phyloP scores from a whole-genome alignment of 192 early-diverging fungal genomes.

The Coemansia sp. region DNA sequence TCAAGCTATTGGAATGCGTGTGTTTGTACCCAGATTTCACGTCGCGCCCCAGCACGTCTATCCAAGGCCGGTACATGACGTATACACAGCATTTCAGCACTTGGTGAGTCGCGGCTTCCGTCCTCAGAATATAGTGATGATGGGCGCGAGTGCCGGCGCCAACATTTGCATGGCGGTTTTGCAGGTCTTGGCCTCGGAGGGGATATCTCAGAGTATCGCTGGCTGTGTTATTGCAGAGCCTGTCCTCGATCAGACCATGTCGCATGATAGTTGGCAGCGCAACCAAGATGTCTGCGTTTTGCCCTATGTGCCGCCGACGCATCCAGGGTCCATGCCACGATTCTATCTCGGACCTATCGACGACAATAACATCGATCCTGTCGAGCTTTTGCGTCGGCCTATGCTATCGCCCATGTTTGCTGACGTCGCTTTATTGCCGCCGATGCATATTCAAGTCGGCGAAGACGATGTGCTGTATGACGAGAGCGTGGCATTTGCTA shows the following conservation, averaged over 20 bases:
- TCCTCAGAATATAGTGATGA: constrained; percentile 11
- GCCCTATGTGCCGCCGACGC: background rate
- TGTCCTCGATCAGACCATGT: constrained; percentile 24
- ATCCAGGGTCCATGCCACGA: constrained; percentile 15
- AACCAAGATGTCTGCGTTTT: constrained; percentile 25
- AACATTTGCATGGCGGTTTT: constrained; percentile 17
- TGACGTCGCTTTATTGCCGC: constrained; percentile 2
- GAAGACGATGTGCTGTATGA: constrained; percentile 26
- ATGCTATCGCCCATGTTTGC: constrained; percentile 25
- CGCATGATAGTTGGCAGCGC: constrained; percentile 17
- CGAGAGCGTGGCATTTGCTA: constrained; percentile 13
- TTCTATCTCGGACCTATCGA: constrained; percentile 23
- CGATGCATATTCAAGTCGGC: constrained; percentile 24
- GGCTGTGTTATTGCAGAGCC: constrained; percentile 19
- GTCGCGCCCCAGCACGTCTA: constrained; percentile 23
- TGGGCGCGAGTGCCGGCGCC: constrained; percentile 30
- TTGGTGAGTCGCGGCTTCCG: constrained; percentile 21
- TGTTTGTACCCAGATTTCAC: constrained; percentile 32
- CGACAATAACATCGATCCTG: background rate
- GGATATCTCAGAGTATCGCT: background rate
- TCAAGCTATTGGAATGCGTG: constrained; percentile 14
- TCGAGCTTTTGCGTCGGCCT: constrained; percentile 13
- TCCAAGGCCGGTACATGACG: constrained; percentile 32
- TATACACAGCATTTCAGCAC: constrained; percentile 18
- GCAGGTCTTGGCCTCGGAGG: constrained; percentile 10